Percentiles rank a stretch among this genome's conserved stretches.
phyloP scores from a whole-genome alignment of 176 grass and related monocot species.

The Musa acuminata region DNA sequence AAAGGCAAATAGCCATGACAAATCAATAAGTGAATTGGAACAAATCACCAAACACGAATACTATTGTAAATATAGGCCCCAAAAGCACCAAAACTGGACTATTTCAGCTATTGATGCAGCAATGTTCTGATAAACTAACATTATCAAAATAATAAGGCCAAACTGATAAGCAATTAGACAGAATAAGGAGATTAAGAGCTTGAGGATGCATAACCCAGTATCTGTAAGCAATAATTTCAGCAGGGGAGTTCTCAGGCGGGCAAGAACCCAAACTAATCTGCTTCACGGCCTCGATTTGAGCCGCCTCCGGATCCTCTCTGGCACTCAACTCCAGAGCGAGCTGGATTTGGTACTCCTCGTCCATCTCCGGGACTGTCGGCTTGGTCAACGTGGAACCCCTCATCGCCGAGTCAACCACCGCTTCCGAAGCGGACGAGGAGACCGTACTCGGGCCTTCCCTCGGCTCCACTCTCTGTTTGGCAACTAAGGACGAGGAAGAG shows the following conservation, averaged over 20 bases:
- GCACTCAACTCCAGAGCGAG: conserved; percentile 90
- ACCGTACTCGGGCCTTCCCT: conserved; percentile 11
- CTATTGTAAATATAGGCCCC: no score
- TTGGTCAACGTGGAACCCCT: conserved; percentile 16
- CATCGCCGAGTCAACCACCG: conserved; percentile 24
- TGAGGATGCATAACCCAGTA: conserved; percentile 62
- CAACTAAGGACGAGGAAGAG: conserved; percentile 7
- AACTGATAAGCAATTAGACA: conserved; percentile 16
- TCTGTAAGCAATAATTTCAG: conserved; percentile 50
- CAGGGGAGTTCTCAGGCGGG: conserved; percentile 37
- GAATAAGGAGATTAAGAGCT: neutral
- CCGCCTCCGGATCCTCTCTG: conserved; percentile 87
- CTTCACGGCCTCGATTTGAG: conserved; percentile 91
- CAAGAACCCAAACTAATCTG: conserved; percentile 85
- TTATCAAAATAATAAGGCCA: conserved; percentile 7
- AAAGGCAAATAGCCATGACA: neutral
- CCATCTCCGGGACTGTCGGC: conserved; percentile 51
- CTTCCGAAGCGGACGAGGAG: conserved; percentile 20
- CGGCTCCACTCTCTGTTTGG: conserved; percentile 15
- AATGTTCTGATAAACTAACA: no score
- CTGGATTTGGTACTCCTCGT: conserved; percentile 93
- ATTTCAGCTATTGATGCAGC: no score
- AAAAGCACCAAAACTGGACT: no score
- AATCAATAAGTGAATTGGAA: neutral
- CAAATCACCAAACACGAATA: no score